Evolutionary conservation across 257 asterid species (phyloP), one percentile per base, ranked within the genome.

Genomic region (Solanum tarapatanum): DNA sequence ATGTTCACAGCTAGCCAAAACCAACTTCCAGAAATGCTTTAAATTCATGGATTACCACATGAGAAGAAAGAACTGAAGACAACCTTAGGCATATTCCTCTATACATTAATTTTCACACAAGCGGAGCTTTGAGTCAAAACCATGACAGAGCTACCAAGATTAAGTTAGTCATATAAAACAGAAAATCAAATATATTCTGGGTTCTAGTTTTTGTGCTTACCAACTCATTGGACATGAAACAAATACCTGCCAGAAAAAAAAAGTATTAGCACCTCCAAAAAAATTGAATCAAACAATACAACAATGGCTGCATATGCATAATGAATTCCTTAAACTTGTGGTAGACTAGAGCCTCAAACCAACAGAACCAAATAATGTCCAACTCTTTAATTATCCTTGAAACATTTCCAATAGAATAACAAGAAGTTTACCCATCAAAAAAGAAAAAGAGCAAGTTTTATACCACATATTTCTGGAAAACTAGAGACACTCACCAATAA

Each of bases 221-320:
- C 99, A 97, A 87, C 86, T 97, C 99, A 92, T 94, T 97, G 85
- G 99, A 96, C 98, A 95, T 95, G 66, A 96, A 96, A 91, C 99
- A 97, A 89, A 97, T 92, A 88, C 99, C 99, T 97, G 98, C 43
- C 93, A 90, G 4, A 64, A 39, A 48, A 89, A 62, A 90, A 85
- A 48, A 68, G 30, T 10, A 85, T 89, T 60, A 91, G 88, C 32
- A 37, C 26, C 83, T 90, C 84, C 87, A 35, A 73, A 74, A 83
- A 37, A 11, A 17, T 51, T 43, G 39, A 32, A 48, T 26, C 75
- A 77, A 8, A 11, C 32, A 86, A 24, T 86, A 55, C 35, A 80
- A 80, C 39, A 45, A 26, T 48, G 68, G 12, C 17, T 48, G 69
- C 85, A 80, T 17, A 80, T 80, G 28, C 68, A 28, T 28, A 80